phyloP scores from a whole-genome alignment of 225 moss, liverwort and hornwort species.

The Marchantia polymorpha region DNA sequence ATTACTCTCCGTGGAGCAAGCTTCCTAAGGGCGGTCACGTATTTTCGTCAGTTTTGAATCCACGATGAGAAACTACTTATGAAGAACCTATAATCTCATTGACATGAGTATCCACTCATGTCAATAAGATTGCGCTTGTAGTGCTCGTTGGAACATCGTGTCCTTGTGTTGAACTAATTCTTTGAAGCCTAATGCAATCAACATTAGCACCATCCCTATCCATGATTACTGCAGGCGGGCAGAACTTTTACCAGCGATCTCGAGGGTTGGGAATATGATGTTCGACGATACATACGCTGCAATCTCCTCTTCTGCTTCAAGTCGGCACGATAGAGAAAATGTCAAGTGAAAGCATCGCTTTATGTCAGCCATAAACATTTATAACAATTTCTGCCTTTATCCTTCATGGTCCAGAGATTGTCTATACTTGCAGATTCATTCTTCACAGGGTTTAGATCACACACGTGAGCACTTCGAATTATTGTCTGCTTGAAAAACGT shows the following conservation, averaged over 20 bases:
- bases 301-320: background rate
- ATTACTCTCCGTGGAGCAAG: too few species aligned
- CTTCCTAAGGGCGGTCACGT: too few species aligned
- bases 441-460: background rate
- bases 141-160: too few species aligned
- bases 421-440: background rate
- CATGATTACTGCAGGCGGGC: background rate
- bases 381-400: background rate
- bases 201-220: background rate
- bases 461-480: background rate
- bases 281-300: background rate
- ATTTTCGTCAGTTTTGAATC: too few species aligned
- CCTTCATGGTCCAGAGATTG: background rate
- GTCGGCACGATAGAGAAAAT: background rate
- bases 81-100: too few species aligned
- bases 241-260: background rate
- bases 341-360: background rate
- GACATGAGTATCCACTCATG: too few species aligned
- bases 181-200: background rate
- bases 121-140: too few species aligned
- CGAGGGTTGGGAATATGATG: background rate
- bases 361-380: background rate
- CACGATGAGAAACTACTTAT: too few species aligned
- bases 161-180: background rate
- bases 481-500: background rate